Evolutionary conservation across 371 early-diverging fungal genomes (phyloP), one percentile per base, ranked within the genome.

Genomic region (Rhizopus delemar): DNA sequence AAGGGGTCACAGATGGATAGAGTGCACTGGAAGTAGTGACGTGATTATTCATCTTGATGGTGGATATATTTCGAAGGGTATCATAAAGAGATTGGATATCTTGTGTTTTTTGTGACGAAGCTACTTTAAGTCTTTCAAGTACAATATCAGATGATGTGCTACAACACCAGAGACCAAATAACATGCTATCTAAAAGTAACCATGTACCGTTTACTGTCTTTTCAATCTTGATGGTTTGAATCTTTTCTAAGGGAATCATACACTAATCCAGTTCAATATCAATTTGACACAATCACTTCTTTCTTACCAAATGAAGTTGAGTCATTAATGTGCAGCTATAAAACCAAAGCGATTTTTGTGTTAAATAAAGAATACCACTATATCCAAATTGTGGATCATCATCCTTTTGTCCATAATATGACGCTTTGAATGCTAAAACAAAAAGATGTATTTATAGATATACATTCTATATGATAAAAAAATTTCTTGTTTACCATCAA

Each of bases 321-420:
- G 73, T 71, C 73, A 75, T 73, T 41, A 73, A 45, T 8, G 58
- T 62, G 34, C 74, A 72, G 49, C 76, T 74, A 52, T 75, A 75
- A 39, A 79, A 79, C 76, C 76, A 75, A 8, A 79, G n/a, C 3
- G 48, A 56, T 9, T 46, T 64, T 46, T 74, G 79, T 0, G 79
- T 79, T 12, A 79, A 32, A 46, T 70, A 75, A 11, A 53, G 60
- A 33, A 39, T 45, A 0, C 79, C 79, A 41, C 61, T 68, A 28
- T 78, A 75, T 5, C 71, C 70, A 65, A 66, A 68, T n/a, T 43
- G 43, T 43, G 43, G 11, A 9, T n/a, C 43, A 13, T 43, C 13
- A n/a, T 15, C 43, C 13, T 43, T 43, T 15, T 43, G 43, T 43
- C 43, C 43, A 43, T 43, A 43, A 43, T 43, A 54, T 3, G 77